A percentile compares a stretch with the other conserved stretches of the same genome.
phyloP scores from a whole-genome alignment of 331 rosid species.

The Quercus phellos region DNA sequence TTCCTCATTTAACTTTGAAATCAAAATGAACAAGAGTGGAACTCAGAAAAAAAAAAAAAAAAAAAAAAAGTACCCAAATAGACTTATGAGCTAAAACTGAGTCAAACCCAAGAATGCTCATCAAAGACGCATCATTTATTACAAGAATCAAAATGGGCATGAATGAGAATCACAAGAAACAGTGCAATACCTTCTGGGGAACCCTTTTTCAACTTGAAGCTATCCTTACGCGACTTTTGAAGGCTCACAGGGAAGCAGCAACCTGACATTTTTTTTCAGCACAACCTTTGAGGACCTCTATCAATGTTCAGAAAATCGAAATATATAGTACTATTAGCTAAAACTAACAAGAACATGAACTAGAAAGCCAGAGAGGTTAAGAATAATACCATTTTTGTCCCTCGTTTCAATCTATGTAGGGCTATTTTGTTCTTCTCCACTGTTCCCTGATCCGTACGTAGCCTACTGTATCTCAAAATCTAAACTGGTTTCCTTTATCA shows the following conservation, averaged over 20 bases:
- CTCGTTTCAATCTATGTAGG: too few species aligned
- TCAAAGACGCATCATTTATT: not conserved
- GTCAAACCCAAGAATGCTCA: not conserved
- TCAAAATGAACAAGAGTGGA: not conserved
- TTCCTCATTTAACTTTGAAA: not conserved
- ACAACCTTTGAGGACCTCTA: not conserved
- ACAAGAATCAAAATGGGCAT: not conserved
- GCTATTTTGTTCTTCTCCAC: too few species aligned
- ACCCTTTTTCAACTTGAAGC: conserved; percentile 12
- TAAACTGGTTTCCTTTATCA: too few species aligned
- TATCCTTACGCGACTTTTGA: conserved; percentile 5
- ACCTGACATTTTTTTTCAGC: conserved; percentile 23
- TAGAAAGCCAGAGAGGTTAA: too few species aligned
- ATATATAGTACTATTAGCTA: not conserved
- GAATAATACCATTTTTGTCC: not conserved
- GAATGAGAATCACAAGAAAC: conserved; percentile 11
- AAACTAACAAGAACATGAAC: not conserved
- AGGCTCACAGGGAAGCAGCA: conserved; percentile 41
- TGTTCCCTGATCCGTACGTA: too few species aligned
- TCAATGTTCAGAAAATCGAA: not conserved
- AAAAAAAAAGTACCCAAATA: not conserved
- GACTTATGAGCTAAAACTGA: not conserved
- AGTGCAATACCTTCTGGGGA: conserved; percentile 10
- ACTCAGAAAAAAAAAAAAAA: not conserved
- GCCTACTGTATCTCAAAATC: too few species aligned